Conservation (phyloP, 2,329 filamentous ascomycete species). For the Fusarium sp. region DNA sequence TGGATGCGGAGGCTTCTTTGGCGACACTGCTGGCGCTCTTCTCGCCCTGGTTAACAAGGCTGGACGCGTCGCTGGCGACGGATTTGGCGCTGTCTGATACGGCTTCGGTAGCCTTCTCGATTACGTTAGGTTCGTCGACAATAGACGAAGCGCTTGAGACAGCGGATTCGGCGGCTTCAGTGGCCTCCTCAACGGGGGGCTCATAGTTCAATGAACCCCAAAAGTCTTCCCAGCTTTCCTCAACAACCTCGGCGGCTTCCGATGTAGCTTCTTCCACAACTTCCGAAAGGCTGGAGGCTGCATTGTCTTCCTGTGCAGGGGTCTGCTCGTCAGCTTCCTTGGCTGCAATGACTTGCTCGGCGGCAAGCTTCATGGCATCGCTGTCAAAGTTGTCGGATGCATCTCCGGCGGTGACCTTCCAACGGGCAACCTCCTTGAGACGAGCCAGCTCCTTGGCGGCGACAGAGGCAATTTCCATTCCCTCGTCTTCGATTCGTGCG, state of each 20-base stretch:
- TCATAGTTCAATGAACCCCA: conserved; percentile 36
- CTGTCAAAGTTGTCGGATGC: conserved; percentile 81
- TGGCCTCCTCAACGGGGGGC: conserved; percentile 14
- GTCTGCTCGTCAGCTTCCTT: conserved; percentile 36
- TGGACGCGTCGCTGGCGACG: conserved; percentile 31
- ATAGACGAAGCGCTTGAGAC: conserved; percentile 24
- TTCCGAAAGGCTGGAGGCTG: conserved; percentile 25
- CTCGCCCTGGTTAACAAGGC: conserved; percentile 21
- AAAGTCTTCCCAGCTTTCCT: conserved; percentile 38
- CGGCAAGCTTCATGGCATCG: conserved; percentile 69
- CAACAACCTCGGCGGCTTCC: conserved; percentile 15
- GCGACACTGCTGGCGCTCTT: conserved; percentile 25
- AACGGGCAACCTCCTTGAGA: conserved; percentile 84
- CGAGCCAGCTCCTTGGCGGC: conserved; percentile 83
- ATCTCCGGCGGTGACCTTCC: conserved; percentile 84
- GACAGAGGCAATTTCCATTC: conserved; percentile 81
- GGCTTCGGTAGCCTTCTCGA: conserved; percentile 28
- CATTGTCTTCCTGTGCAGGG: conserved; percentile 45
- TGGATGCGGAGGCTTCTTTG: conserved; percentile 32
- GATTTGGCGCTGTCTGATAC: conserved; percentile 22
- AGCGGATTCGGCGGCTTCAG: conserved; percentile 9
- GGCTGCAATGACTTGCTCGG: conserved; percentile 51
- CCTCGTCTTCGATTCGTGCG: conserved; percentile 77
- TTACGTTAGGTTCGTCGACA: conserved; percentile 23
- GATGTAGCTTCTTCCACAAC: conserved; percentile 27